A percentile compares a stretch with the other conserved stretches of the same genome.
Evolutionary conservation across 495 filamentous ascomycete species (phyloP).

Genomic region (Penicillium canescens): DNA sequence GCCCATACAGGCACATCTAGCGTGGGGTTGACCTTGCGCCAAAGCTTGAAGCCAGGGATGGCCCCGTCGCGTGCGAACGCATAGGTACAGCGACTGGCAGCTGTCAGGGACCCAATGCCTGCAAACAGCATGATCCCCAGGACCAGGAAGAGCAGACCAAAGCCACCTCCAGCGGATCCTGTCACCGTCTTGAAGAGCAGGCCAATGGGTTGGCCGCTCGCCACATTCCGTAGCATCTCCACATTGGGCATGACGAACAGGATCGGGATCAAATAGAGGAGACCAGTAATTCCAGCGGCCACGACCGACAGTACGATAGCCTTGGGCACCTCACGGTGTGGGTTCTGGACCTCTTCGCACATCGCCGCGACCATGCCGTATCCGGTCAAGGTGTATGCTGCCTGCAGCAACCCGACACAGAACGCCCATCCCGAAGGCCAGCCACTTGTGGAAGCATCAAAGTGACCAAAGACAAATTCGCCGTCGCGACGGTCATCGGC

Average conservation of each 20-base stretch:
- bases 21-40: conserved; percentile 56
- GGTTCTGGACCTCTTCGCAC: conserved; percentile 70
- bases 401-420: conserved; percentile 62
- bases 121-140: conserved; percentile 75
- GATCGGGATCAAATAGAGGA: conserved; percentile 67
- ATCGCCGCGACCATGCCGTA: conserved; percentile 60
- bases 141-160: conserved; percentile 71
- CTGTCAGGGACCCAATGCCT: conserved; percentile 69
- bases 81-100: conserved; percentile 73
- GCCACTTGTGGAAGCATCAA: conserved; percentile 56
- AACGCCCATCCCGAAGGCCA: conserved; percentile 66
- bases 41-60: conserved; percentile 66
- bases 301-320: conserved; percentile 71
- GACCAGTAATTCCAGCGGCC: conserved; percentile 67
- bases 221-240: conserved; percentile 56
- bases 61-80: conserved; percentile 69
- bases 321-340: conserved; percentile 64
- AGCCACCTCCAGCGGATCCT: conserved; percentile 56
- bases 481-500: conserved; percentile 50
- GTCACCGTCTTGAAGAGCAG: conserved; percentile 36
- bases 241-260: conserved; percentile 64
- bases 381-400: conserved; percentile 60
- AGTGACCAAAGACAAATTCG: conserved; percentile 63
- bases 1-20: conserved; percentile 60
- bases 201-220: conserved; percentile 51